A percentile compares a stretch with the other conserved stretches of the same genome.
Conservation (phyloP, 2,329 filamentous ascomycete genomes). For the Claviceps pazoutovae region DNA sequence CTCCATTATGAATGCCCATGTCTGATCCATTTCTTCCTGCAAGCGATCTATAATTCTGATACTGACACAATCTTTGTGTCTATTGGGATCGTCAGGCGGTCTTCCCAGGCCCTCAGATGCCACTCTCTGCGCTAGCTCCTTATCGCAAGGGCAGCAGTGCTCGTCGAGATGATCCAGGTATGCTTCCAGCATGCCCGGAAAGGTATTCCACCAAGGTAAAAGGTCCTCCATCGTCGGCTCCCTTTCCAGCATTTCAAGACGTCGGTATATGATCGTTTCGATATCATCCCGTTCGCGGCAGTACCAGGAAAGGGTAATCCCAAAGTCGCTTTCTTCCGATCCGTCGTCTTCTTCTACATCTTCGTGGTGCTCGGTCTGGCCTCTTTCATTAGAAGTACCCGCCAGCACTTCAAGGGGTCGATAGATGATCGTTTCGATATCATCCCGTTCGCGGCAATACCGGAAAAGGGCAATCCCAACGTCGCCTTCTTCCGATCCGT, state of each 20-base stretch:
- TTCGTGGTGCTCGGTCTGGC: too few species aligned
- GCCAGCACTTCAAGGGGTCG: neutral
- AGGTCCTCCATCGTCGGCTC: neutral
- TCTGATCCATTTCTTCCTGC: too few species aligned
- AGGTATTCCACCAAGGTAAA: neutral
- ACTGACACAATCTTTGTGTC: too few species aligned
- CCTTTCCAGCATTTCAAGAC: neutral
- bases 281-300: neutral
- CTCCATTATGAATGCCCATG: too few species aligned
- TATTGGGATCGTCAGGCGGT: too few species aligned
- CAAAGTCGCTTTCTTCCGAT: neutral
- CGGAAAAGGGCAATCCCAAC: neutral
- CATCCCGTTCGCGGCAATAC: neutral
- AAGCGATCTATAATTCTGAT: too few species aligned
- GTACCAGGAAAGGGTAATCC: too few species aligned
- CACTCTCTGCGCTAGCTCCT: neutral
- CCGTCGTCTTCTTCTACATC: neutral
- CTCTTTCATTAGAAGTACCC: too few species aligned
- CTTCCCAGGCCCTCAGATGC: too few species aligned
- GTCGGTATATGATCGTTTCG: neutral
- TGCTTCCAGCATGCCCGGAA: conserved; percentile 1
- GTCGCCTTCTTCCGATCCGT: neutral
- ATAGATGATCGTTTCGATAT: neutral
- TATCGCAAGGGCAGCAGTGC: neutral
- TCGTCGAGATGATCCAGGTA: conserved; percentile 3